Base-by-base conservation (phyloP, 371 early-diverging fungal species). In the Smittium culicis region DNA sequence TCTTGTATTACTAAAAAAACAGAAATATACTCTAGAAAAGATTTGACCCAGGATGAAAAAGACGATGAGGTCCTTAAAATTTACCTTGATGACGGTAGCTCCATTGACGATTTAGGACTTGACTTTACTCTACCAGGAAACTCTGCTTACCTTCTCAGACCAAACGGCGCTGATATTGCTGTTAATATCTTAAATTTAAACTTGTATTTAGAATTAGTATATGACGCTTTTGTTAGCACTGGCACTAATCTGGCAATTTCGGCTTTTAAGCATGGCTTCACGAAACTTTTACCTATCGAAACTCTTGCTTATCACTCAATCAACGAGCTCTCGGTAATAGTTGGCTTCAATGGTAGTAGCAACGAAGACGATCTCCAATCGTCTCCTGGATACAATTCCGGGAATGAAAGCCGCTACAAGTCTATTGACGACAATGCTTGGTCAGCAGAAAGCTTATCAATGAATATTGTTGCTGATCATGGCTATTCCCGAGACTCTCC, bases 111-210 rank as follows among this genome's bases (percentile, higher is more conserved):
- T 66, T 75, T 93, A 54, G 80, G 83, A 35, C 80, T 96, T 8
- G 92, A 91, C 71, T 93, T 93, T 75, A 88, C 89, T 0, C 76
- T 93, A 34, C 90, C 91, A 16, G 94, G 93, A 1, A 82, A 88
- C 77, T 73, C 81, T 24, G 73, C 72, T 1, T 78, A 84, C 55
- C 82, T 85, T 65, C 77, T 88, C 57, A 70, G 81, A 69, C 66
- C 74, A 11, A 80, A 84, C 34, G 92, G 93, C 29, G 33, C 70
- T 2, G 78, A 84, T 20, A 81, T 85, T 1, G 71, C 83, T 0
- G 88, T 93, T 1, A 90, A 86, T 0, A 81, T 86, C 27, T 74
- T 80, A 56, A 94, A 92, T 69, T 80, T 94, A 3, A 82, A 85
- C 35, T 79, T 82, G 27, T 94, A 93, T 68, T 72, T 95, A 1